These are phyloP conservation scores for Eucalyptus marginata DNA, from an alignment of 345 rosid genomes.

Conservation along the genomic window DNA sequence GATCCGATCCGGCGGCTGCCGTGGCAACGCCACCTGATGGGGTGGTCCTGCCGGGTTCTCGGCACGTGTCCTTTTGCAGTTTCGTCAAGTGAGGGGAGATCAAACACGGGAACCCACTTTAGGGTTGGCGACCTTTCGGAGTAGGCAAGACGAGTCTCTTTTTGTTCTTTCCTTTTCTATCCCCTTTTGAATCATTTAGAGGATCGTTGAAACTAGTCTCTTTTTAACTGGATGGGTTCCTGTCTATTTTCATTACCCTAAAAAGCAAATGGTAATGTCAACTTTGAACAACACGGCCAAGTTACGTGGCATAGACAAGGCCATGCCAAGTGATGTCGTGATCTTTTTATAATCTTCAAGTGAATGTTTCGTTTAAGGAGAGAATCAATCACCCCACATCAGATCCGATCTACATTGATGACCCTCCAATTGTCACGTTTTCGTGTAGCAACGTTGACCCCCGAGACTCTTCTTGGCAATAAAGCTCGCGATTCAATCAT, in stretches of 20 bases:
- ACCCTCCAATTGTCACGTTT: neutral
- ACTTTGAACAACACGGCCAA: neutral
- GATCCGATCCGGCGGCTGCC: neutral
- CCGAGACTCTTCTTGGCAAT: neutral
- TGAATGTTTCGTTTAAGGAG: neutral
- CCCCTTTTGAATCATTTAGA: neutral
- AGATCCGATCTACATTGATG: neutral
- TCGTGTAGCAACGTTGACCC: neutral
- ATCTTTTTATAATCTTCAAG: neutral
- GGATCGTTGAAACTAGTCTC: neutral
- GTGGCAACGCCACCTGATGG: neutral
- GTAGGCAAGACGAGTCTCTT: neutral
- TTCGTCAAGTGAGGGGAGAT: neutral
- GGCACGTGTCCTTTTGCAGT: neutral
- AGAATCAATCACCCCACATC: neutral
- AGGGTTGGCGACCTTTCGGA: neutral
- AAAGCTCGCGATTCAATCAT: neutral
- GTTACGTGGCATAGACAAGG: neutral
- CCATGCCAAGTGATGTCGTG: neutral
- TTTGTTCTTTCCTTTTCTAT: neutral
- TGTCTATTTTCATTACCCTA: neutral
- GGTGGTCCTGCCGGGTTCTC: neutral
- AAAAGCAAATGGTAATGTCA: neutral
- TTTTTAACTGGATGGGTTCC: neutral
- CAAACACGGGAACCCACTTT: neutral